Percentiles rank a stretch among this genome's conserved stretches.
Evolutionary conservation across 495 filamentous ascomycete genomes (phyloP).

Genomic region (Chaetomium tenue): DNA sequence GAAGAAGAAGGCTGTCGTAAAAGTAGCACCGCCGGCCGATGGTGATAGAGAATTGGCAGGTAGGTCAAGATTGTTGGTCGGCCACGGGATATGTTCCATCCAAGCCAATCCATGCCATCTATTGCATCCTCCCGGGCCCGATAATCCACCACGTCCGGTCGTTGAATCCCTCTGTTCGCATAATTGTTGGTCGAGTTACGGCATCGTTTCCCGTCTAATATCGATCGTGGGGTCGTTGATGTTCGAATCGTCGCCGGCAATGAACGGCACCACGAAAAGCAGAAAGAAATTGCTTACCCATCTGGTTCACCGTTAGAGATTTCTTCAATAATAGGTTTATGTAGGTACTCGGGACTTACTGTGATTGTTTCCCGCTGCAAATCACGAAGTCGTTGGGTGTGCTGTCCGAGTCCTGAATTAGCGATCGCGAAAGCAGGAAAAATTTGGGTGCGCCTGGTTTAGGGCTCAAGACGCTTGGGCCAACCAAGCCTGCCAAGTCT

Average conservation of each 20-base stretch:
- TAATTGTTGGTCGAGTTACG: not conserved
- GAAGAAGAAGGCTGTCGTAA: not conserved
- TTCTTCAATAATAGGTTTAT: not conserved
- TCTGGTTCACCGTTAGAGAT: constrained; percentile 40
- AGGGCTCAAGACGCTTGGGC: constrained; percentile 37
- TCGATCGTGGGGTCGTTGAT: constrained; percentile 12
- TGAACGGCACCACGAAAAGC: constrained; percentile 3
- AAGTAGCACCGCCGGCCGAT: not conserved
- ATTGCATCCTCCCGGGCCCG: too few relatives aligned
- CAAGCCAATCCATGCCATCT: not conserved
- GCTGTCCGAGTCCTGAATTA: constrained; percentile 37
- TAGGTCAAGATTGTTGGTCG: not conserved
- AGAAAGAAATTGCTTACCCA: constrained; percentile 48
- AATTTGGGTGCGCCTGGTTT: constrained; percentile 40
- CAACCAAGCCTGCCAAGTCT: constrained; percentile 17
- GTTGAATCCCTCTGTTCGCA: not conserved
- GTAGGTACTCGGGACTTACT: constrained; percentile 37
- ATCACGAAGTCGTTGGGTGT: constrained; percentile 36
- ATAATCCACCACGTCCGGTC: not conserved
- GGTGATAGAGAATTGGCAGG: not conserved
- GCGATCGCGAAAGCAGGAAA: constrained; percentile 35
- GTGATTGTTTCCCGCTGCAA: constrained; percentile 39
- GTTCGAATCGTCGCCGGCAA: constrained; percentile 16
- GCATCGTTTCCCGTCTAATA: not conserved
- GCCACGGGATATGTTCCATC: not conserved